phyloP scores from a whole-genome alignment of 345 rosid genomes.

The Salix udensis region DNA sequence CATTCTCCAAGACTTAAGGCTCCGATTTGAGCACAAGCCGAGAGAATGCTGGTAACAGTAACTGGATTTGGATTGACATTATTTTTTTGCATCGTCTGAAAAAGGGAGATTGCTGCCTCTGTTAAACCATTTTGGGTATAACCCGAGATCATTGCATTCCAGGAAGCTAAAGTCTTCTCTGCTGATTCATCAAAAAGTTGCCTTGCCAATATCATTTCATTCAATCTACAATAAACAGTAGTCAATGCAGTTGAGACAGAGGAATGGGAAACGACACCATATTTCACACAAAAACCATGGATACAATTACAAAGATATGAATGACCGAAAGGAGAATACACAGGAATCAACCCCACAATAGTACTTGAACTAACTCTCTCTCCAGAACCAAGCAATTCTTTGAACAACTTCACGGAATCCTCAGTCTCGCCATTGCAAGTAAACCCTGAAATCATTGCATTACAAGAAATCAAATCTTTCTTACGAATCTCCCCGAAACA shows the following conservation, averaged over 20 bases:
- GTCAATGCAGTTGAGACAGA: conserved; percentile 60
- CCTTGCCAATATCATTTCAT: conserved; percentile 56
- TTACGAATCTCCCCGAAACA: conserved; percentile 51
- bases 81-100: conserved; percentile 56
- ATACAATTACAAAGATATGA: conserved; percentile 45
- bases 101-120: conserved; percentile 60
- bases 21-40: conserved; percentile 82
- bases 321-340: conserved; percentile 58
- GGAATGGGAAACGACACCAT: conserved; percentile 39
- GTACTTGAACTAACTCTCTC: conserved; percentile 51
- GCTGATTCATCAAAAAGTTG: conserved; percentile 49
- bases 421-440: conserved; percentile 47
- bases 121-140: conserved; percentile 73
- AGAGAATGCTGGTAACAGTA: conserved; percentile 64
- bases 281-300: conserved; percentile 53
- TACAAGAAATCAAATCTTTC: conserved; percentile 66
- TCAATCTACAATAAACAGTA: conserved; percentile 57
- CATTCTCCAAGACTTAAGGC: conserved; percentile 65
- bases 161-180: conserved; percentile 62
- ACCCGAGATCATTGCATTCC: conserved; percentile 88
- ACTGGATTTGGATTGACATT: conserved; percentile 54
- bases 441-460: conserved; percentile 77
- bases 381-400: conserved; percentile 43
- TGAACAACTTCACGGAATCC: conserved; percentile 51
- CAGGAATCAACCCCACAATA: conserved; percentile 66